Evolutionary conservation across 345 rosid genomes (phyloP).

Genomic region (Boechera stricta): DNA sequence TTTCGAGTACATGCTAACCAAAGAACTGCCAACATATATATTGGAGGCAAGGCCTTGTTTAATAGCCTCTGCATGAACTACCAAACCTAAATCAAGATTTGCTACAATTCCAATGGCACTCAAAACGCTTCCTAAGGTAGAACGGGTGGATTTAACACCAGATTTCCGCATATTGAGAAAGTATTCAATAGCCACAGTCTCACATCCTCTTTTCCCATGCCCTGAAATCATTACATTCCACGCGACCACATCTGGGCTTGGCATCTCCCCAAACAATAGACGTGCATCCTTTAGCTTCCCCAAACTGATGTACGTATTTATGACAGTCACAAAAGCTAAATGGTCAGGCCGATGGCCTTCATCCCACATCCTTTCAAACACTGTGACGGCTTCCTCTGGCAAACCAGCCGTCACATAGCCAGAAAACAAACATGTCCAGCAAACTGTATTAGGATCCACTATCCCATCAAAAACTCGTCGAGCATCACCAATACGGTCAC

Average conservation of each 20-base stretch:
- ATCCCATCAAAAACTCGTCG: constrained; percentile 65
- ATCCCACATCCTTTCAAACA: constrained; percentile 64
- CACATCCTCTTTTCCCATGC: constrained; percentile 76
- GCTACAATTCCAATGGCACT: constrained; percentile 69
- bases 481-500: constrained; percentile 59
- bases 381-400: constrained; percentile 66
- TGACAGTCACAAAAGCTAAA: constrained; percentile 68
- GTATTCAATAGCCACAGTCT: constrained; percentile 57
- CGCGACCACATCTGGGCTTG: constrained; percentile 74
- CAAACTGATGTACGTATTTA: constrained; percentile 60
- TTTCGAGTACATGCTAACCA: constrained; percentile 84
- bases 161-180: constrained; percentile 69
- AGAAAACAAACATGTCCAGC: constrained; percentile 86
- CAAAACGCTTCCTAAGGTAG: constrained; percentile 87
- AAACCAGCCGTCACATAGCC: constrained; percentile 74
- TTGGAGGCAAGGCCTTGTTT: constrained; percentile 78
- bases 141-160: constrained; percentile 72
- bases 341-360: constrained; percentile 69
- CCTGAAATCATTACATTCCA: constrained; percentile 98
- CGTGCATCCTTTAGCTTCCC: constrained; percentile 78
- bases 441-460: constrained; percentile 65
- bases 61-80: constrained; percentile 87
- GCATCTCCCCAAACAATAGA: constrained; percentile 61
- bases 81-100: constrained; percentile 64
- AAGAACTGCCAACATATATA: constrained; percentile 88